Evolutionary conservation across 2,329 filamentous ascomycete species (phyloP).

Genomic region (Trichoderma guizhouense): DNA sequence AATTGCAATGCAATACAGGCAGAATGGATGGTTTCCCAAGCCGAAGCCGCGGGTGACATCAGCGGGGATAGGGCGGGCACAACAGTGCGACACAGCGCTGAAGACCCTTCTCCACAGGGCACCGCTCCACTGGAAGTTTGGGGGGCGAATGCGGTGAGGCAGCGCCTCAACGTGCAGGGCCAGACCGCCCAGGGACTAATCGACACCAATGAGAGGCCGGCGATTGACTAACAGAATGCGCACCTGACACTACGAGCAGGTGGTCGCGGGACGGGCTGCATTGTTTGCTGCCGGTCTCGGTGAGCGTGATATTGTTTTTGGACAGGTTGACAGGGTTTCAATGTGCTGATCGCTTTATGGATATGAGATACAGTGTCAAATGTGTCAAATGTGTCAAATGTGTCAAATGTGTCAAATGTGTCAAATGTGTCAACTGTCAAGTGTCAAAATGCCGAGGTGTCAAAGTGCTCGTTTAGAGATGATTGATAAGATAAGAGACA

Average conservation of each 20-base stretch:
- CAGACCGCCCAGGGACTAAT: not conserved
- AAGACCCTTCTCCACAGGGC: not conserved
- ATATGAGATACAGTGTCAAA: not conserved
- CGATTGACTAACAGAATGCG: not conserved
- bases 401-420: not conserved
- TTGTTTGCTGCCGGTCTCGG: conserved; percentile 12
- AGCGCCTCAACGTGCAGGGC: not conserved
- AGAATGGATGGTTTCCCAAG: not conserved
- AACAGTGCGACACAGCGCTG: conserved; percentile 7
- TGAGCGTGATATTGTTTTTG: not conserved
- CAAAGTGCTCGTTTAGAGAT: not conserved
- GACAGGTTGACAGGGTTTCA: not conserved
- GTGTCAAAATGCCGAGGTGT: not conserved
- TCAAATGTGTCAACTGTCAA: too few species aligned
- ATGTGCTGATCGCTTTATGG: not conserved
- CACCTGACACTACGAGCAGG: conserved; percentile 1
- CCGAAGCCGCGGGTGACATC: conserved; percentile 18
- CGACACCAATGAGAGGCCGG: not conserved
- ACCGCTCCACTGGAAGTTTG: not conserved
- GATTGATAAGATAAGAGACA: not conserved
- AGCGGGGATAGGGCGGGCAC: conserved; percentile 2
- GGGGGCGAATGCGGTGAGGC: conserved; percentile 6
- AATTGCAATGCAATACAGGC: not conserved
- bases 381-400: not conserved
- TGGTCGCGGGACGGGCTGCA: not conserved